phyloP scores from a whole-genome alignment of 495 filamentous ascomycete genomes.

The Aspergillus nidulans region DNA sequence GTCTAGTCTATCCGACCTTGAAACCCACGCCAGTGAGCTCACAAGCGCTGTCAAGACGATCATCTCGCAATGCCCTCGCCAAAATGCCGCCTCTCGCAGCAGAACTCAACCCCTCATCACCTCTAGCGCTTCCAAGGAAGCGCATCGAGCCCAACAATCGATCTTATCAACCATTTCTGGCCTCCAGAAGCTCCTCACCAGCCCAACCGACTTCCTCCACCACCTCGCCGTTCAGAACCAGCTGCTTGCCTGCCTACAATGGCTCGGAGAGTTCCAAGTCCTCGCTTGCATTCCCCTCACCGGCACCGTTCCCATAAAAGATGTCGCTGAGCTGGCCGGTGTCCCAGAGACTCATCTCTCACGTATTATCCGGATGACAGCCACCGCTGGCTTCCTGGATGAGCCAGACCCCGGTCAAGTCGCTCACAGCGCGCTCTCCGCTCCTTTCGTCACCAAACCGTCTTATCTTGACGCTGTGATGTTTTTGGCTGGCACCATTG shows the following conservation, averaged over 20 bases:
- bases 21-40: conserved; percentile 3
- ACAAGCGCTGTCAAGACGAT: background rate
- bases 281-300: conserved; percentile 37
- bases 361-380: conserved; percentile 33
- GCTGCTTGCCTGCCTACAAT: conserved; percentile 36
- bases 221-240: conserved; percentile 3
- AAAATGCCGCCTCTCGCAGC: background rate
- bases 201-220: conserved; percentile 3
- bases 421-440: conserved; percentile 34
- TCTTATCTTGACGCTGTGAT: conserved; percentile 32
- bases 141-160: background rate
- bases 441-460: conserved; percentile 29
- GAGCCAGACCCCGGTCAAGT: conserved; percentile 31
- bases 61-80: background rate
- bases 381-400: conserved; percentile 33
- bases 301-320: conserved; percentile 28
- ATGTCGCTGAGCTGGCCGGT: conserved; percentile 33
- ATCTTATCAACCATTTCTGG: background rate
- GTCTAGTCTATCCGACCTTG: background rate
- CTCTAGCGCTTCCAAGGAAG: background rate
- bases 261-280: conserved; percentile 42
- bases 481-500: conserved; percentile 31
- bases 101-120: background rate
- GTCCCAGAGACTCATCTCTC: conserved; percentile 30
- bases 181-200: background rate